Base-by-base conservation (phyloP, 129 eudicot genomes). In the Dittrichia graveolens region DNA sequence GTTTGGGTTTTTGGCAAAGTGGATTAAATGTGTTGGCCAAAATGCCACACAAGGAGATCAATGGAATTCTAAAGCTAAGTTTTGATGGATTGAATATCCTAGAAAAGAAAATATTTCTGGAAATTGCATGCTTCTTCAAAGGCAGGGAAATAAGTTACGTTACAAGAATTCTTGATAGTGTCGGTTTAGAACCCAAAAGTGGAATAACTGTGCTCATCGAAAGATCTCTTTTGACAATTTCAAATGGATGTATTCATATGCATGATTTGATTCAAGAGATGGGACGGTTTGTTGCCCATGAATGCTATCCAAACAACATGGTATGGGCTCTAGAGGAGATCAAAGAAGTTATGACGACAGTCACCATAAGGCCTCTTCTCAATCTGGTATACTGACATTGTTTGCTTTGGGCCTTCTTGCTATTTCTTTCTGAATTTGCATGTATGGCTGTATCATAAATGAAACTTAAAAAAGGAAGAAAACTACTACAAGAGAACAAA, bases 261-360 rank as follows among this genome's bases (percentile, higher is more conserved):
- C 62, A 56, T 56, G 62, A 56, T 31, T 14, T 56, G 5, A 24
- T 56, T 56, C 62, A 56, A 56, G 62, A 56, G 10, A 19, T 56
- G 40, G 62, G 62, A 8, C 10, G 62, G 62, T 56, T 24, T 24
- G n/a, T 56, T 10, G 62, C 16, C 31, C 11, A 2, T 13, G 62
- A 24, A 31, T 56, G 62, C 62, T 3, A 56, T 19, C 62, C 62
- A 56, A 7, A 56, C 40, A 56, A 24, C 40, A 56, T 24, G 62
- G n/a, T 56, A 10, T 24, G 41, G 62, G 8, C 6, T 24, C 62
- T 40, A 56, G 31, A 56, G 12, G 62, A 56, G 31, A 56, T 56
- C 14, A 24, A 24, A 24, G 62, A 56, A 56, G 41, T 56, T 8
- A 8, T 56, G 39, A 24, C 62, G 5, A 10, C 62, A 56, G 2